Evolutionary conservation across 306 rosid genomes (phyloP), one percentile per base, ranked within the genome.

Genomic region (Astragalus glycyphyllos): DNA sequence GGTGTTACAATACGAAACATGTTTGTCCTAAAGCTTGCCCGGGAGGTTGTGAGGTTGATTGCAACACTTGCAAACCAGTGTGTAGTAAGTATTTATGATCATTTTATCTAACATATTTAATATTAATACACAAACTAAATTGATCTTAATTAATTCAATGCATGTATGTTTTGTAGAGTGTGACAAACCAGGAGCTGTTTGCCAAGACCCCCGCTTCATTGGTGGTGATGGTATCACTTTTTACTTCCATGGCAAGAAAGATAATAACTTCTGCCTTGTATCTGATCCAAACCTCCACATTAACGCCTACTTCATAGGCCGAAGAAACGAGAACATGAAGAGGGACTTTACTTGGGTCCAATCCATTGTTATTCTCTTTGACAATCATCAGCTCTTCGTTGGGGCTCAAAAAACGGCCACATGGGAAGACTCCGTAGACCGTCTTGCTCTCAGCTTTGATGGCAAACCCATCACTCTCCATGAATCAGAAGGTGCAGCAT

Each of bases 291-390:
- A 87, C 68, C 84, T 87, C 51, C 96, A 89, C 82, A 89, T 89
- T 54, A 87, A 89, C 20, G 89, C 79, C 15, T 91, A 82, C 62
- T 84, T 89, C 84, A 84, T 80, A 4, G 91, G 91, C 32, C 82
- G 71, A 34, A 81, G 80, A 65, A 89, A 82, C 74, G 23, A 58
- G 0, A 38, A 71, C 80, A 70, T 89, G 86, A 67, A 35, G 17
- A 83, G 86, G 12, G 92, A 85, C 85, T 87, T 87, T 86, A 83
- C 92, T 11, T 87, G 91, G 91, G 85, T 80, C 49, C 84, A 89
- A 58, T 89, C 96, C 46, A 77, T 84, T 3, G 88, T 66, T 15
- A 81, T 89, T 58, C 84, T 89, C 58, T 82, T 86, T 49, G 44
- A 79, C 50, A 31, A 47, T 7, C 89, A 82, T 72, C 81, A 69